A percentile compares a stretch with the other conserved stretches of the same genome.
Conservation (phyloP, 1,139 yeast genomes). For the Chernovozyma aurita region DNA sequence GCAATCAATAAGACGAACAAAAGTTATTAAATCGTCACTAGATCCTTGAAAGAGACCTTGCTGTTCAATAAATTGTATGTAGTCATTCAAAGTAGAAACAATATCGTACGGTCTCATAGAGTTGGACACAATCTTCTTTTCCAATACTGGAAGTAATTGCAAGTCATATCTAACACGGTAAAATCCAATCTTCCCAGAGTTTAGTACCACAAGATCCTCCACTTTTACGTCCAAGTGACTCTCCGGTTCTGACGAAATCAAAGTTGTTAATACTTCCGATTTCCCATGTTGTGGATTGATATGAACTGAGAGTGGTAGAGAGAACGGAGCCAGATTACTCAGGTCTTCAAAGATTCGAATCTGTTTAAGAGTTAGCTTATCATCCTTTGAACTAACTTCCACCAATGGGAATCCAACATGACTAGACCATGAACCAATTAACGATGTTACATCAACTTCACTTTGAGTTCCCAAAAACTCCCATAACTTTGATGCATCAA, state of each 20-base stretch:
- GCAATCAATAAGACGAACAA: conserved; percentile 23
- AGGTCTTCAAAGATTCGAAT: no score
- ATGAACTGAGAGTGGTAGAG: no score
- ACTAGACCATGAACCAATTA: background rate
- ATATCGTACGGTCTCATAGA: conserved; percentile 24
- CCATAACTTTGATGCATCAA: background rate
- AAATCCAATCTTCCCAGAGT: conserved; percentile 45
- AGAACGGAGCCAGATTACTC: no score
- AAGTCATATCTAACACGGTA: conserved; percentile 32
- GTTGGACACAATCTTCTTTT: conserved; percentile 3
- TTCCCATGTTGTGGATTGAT: no score
- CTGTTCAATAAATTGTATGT: conserved; percentile 23
- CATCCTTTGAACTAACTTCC: background rate
- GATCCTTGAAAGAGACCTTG: background rate
- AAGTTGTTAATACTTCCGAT: no score
- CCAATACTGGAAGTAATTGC: conserved; percentile 1
- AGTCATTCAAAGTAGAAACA: conserved; percentile 32
- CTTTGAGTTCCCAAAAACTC: background rate
- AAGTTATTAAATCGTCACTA: conserved; percentile 20
- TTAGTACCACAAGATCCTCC: conserved; percentile 30
- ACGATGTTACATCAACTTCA: background rate
- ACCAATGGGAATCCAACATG: background rate
- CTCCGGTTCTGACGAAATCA: no score
- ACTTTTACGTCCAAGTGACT: conserved; percentile 9
- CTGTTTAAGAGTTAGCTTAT: no score